Percentiles rank a stretch among this genome's conserved stretches.
Conservation (phyloP, 768 basidiomycete genomes). For the Trametopsis cervina region DNA sequence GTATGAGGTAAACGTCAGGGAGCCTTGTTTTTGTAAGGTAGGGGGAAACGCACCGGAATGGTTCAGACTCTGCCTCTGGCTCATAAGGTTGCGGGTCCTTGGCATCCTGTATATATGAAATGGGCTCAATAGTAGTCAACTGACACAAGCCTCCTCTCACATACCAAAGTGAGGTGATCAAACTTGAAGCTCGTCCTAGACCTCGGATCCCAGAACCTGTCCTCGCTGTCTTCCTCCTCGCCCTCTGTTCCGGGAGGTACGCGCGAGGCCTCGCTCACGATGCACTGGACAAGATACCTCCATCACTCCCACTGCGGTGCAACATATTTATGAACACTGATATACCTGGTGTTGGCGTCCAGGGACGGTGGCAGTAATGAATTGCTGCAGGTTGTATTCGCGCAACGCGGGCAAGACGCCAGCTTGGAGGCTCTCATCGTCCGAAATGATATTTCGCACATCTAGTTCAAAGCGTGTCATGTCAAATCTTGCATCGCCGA, state of each 20-base stretch:
- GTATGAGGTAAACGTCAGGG: conserved; percentile 1
- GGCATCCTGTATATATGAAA: neutral
- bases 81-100: neutral
- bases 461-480: no score
- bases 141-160: conserved; percentile 19
- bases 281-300: conserved; percentile 43
- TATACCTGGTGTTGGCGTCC: conserved; percentile 69
- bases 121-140: neutral
- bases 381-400: conserved; percentile 85
- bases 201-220: conserved; percentile 80
- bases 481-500: conserved; percentile 10
- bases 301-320: neutral
- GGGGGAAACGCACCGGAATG: conserved; percentile 54
- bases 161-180: conserved; percentile 78
- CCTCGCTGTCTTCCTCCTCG: conserved; percentile 38
- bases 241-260: conserved; percentile 22
- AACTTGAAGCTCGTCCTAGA: conserved; percentile 74
- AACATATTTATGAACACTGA: conserved; percentile 5
- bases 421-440: conserved; percentile 77
- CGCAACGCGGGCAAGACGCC: conserved; percentile 72
- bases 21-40: neutral
- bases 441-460: conserved; percentile 81
- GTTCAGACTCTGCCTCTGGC: conserved; percentile 43
- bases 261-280: conserved; percentile 70
- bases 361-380: conserved; percentile 81